These are phyloP conservation scores for Penicillium sp. DNA, from an alignment of 2,329 filamentous ascomycete species.

Conservation along the genomic window DNA sequence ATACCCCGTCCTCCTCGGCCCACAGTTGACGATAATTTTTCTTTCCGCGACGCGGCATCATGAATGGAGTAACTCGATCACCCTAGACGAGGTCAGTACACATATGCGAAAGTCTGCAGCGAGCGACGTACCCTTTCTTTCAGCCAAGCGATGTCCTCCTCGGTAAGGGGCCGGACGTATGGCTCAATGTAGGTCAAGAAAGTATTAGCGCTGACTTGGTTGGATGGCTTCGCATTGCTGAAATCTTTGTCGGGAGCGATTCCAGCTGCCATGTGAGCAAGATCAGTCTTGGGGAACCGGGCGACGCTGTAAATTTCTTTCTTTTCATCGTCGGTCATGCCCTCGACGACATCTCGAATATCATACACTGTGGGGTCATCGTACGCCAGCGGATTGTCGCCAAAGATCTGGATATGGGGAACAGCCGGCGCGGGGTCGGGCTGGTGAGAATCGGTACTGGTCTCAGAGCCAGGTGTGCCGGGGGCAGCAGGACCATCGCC, in stretches of 20 bases:
- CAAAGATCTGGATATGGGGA: conserved; percentile 81
- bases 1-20: conserved; percentile 87
- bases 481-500: conserved; percentile 64
- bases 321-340: conserved; percentile 81
- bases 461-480: conserved; percentile 63
- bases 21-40: conserved; percentile 87
- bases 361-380: conserved; percentile 92
- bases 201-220: conserved; percentile 90
- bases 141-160: conserved; percentile 92
- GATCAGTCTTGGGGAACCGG: conserved; percentile 75
- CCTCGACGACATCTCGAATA: conserved; percentile 71
- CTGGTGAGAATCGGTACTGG: conserved; percentile 60
- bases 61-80: conserved; percentile 78
- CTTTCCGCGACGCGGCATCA: conserved; percentile 81
- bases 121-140: conserved; percentile 66
- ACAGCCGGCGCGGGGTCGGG: conserved; percentile 62
- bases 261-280: conserved; percentile 83
- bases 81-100: conserved; percentile 49
- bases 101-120: not conserved
- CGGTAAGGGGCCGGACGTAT: conserved; percentile 83
- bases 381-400: conserved; percentile 88
- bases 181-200: conserved; percentile 93
- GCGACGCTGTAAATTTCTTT: conserved; percentile 87
- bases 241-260: conserved; percentile 93
- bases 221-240: conserved; percentile 86